Conservation (phyloP, 1,284 basidiomycete genomes). For the Apiotrichum montevideense region DNA sequence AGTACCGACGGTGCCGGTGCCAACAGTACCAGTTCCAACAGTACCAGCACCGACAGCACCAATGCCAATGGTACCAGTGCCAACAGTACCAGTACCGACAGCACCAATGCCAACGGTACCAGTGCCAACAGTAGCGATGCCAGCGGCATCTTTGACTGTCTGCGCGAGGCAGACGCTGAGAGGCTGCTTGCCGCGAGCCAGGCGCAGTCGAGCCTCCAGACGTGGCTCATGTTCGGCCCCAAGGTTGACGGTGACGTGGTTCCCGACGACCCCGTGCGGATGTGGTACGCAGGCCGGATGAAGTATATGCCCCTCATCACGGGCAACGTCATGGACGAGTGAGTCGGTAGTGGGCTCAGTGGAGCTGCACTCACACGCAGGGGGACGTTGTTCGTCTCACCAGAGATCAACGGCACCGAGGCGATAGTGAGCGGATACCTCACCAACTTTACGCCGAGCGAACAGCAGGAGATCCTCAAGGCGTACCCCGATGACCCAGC, state of each 20-base stretch:
- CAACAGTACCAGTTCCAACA: not conserved
- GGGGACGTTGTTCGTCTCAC: not conserved
- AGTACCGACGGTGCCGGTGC: not conserved
- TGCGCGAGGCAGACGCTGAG: not conserved
- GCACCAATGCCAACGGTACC: too few relatives aligned
- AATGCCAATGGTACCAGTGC: too few relatives aligned
- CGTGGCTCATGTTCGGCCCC: conserved; percentile 14
- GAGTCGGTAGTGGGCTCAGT: conserved; percentile 5
- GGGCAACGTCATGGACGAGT: conserved; percentile 43
- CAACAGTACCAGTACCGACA: too few relatives aligned
- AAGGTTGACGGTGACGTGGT: conserved; percentile 42
- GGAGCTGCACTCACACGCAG: not conserved
- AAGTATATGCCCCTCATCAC: conserved; percentile 42
- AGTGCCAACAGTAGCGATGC: too few relatives aligned
- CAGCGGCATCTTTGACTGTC: not conserved
- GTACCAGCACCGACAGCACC: too few relatives aligned
- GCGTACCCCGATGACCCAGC: conserved; percentile 18
- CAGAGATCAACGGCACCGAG: not conserved
- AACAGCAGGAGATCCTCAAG: not conserved
- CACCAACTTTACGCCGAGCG: not conserved
- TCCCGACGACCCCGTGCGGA: conserved; percentile 29
- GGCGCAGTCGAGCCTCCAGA: not conserved
- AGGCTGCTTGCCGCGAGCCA: not conserved
- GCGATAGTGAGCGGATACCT: not conserved
- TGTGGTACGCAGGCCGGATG: conserved; percentile 33